Evolutionary conservation across 202 grass and related monocot species (phyloP), one percentile per base, ranked within the genome.

Genomic region (Panicum virgatum): DNA sequence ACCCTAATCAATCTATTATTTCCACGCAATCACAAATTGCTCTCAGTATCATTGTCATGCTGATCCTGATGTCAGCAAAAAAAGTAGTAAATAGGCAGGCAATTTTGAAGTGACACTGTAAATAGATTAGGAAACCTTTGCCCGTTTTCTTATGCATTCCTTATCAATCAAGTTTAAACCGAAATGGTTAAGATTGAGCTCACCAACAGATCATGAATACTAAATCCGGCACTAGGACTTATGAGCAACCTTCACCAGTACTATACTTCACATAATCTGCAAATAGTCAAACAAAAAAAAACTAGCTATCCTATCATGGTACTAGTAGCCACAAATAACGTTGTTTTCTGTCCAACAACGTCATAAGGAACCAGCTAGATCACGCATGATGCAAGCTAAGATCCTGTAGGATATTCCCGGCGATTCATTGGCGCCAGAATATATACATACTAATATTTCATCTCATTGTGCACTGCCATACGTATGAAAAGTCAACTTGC

Each of bases 331-430:
- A 22, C 43, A 60, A 62, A 62, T 51, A 34, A 30, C 54, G 15
- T 60, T 62, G 8, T 60, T 75, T 66, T 43, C 8, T 53, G 22
- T 63, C 42, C 12, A 71, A 22, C 7, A 6, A 42, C 57, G 58
- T 52, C 76, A 65, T n/a, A 73, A 60, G 48, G 51, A 72, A 73
- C 26, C 47, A 87, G 48, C 52, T 80, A 61, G 69, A 76, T 77
- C 71, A 38, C 76, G 70, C 37, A 81, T 38, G 70, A 26, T 57
- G 38, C 56, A 85, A 65, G 64, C 72, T 58, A 11, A 72, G 77
- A 85, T 71, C 63, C 72, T 0, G 8, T 12, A 26, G 71, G 87
- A 81, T 89, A 85, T 89, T 63, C 70, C 12, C 9, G 25, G 27
- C 30, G 11, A 52, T n/a, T 66, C 60, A 76, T 44, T 20, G 27